Percentiles rank a stretch among this genome's conserved stretches.
These are phyloP conservation scores for Leptodontidium sp. DNA, from an alignment of 2,329 filamentous ascomycete species.

Conservation along the genomic window DNA sequence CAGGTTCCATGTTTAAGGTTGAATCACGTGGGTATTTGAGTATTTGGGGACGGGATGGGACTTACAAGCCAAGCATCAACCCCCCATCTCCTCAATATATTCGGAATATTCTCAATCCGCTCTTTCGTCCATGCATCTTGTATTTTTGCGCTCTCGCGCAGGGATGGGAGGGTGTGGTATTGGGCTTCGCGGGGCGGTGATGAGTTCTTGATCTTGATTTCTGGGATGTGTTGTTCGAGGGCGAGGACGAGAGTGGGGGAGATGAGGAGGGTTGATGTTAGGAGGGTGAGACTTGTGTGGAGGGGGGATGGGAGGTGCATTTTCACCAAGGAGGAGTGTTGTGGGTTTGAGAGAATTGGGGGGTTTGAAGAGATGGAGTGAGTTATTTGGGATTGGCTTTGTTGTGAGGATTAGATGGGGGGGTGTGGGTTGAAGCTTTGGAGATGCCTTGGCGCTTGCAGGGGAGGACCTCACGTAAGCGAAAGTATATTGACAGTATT, in stretches of 20 bases:
- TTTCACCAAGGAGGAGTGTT: not conserved
- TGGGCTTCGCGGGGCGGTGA: slow-evolving; percentile 2
- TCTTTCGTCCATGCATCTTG: slow-evolving; percentile 56
- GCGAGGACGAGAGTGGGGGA: not conserved
- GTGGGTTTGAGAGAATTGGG: not conserved
- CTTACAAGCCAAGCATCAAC: slow-evolving; percentile 58
- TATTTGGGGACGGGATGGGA: slow-evolving; percentile 19
- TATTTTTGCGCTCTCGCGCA: slow-evolving; percentile 54
- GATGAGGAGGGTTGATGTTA: not conserved
- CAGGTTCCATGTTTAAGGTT: no score
- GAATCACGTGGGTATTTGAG: no score
- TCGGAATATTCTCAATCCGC: slow-evolving; percentile 52
- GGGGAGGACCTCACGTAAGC: not conserved
- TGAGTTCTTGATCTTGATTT: not conserved
- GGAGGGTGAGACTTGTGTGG: not conserved
- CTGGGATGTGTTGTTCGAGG: not conserved
- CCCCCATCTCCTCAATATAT: slow-evolving; percentile 53
- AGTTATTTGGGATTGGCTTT: not conserved
- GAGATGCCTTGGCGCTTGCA: not conserved
- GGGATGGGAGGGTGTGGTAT: slow-evolving; percentile 52
- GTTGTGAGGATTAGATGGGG: not conserved
- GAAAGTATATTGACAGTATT: no score
- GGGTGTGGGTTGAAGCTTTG: not conserved
- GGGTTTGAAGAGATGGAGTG: not conserved
- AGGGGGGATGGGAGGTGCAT: not conserved